Base-by-base conservation (phyloP, 2,329 filamentous ascomycete genomes). In the Ophiostoma sp. region DNA sequence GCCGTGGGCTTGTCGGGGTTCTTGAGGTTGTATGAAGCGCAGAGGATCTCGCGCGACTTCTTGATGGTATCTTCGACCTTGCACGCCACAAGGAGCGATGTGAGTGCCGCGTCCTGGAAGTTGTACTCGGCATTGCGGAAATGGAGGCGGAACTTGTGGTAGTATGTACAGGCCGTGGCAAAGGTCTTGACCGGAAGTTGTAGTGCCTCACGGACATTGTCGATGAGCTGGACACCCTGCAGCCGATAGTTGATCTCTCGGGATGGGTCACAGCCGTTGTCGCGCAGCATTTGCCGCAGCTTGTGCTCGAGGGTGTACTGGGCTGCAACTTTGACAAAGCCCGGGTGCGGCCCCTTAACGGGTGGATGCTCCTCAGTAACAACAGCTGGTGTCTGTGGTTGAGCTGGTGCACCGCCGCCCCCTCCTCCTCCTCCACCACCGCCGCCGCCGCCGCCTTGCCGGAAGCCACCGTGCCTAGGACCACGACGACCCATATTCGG, bases 51-150 rank as follows among this genome's bases (percentile, higher is more conserved):
- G 69, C 87, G 88, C 3, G 92, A 96, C 81, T 98, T 98, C 80
- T 99, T 99, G 73, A 97, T 85, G 0, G 95, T 99, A 77, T 99
- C 95, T 78, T 99, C 95, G 63, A 96, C 93, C 80, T 99, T 99
- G 82, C 94, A 98, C 2, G 93, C 93, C 2, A 93, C 91, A 75
- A 98, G 94, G 8, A 99, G 81, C 38, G 92, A 90, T 0, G 95
- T 92, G 6, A 95, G 86, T 0, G 94, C 92, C 1, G 92, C 93
- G 76, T 98, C 94, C 77, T 92, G 79, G 72, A 88, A 93, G 76
- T 90, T 91, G 78, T 96, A 97, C 75, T 96, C 93, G 72, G 83
- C 87, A 73, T 93, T 92, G n/a, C 88, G 85, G 75, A 96, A 93
- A 63, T 89, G 86, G 66, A 98, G 84, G 44, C 94, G 89, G 77